These are phyloP conservation scores for Trypanosoma scelopori DNA, from an alignment of 208 protist genomes.

Conservation along the genomic window DNA sequence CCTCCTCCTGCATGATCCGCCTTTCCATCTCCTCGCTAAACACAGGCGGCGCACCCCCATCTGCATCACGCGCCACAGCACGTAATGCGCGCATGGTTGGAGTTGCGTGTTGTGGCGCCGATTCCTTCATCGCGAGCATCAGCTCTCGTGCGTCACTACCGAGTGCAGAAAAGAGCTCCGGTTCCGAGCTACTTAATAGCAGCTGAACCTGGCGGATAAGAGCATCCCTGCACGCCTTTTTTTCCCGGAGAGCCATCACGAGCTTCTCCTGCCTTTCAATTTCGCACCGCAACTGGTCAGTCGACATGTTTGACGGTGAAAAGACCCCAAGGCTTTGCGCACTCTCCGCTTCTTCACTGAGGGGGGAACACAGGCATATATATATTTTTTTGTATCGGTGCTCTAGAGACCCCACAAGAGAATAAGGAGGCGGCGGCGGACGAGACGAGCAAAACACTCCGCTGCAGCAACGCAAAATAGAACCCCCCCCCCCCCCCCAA, in stretches of 20 bases:
- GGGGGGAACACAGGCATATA: conserved; percentile 7
- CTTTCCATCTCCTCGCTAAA: conserved; percentile 29
- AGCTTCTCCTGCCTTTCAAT: conserved; percentile 34
- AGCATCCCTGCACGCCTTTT: conserved; percentile 26
- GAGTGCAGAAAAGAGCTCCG: conserved; percentile 15
- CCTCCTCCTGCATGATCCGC: conserved; percentile 22
- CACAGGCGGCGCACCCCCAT: neutral
- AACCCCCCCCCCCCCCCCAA: too few relatives aligned
- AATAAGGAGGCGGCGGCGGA: too few relatives aligned
- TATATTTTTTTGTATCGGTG: neutral
- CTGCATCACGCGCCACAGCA: neutral
- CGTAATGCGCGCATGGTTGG: neutral
- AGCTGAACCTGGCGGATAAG: conserved; percentile 27
- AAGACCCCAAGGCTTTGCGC: neutral
- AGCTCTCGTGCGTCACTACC: conserved; percentile 17
- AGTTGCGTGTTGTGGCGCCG: too few relatives aligned
- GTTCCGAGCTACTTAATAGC: conserved; percentile 17
- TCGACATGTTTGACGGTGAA: neutral
- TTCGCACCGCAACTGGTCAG: conserved; percentile 29
- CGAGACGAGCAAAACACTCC: too few relatives aligned
- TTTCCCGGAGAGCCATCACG: conserved; percentile 24
- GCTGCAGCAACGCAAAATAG: too few relatives aligned
- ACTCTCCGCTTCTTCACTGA: too few relatives aligned
- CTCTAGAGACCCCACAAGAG: too few relatives aligned
- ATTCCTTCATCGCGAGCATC: conserved; percentile 7